Evolutionary conservation across 148 eudicot genomes (phyloP).

Genomic region (Spergularia bocconei): DNA sequence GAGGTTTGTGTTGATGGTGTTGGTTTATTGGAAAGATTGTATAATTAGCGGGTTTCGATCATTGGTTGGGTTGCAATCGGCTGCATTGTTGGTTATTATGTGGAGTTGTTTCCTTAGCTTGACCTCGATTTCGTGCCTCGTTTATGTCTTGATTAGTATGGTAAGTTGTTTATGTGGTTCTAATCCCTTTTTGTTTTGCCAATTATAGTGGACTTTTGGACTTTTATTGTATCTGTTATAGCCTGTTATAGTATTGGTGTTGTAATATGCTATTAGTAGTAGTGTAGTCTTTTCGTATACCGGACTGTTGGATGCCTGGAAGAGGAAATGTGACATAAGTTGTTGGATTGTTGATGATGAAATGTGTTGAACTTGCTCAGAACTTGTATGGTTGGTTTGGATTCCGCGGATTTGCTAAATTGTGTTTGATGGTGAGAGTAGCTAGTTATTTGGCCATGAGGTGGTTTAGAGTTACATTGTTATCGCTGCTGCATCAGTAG

Average conservation of each 20-base stretch:
- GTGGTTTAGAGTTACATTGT: neutral
- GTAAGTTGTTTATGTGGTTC: conserved; percentile 35
- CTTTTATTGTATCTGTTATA: neutral
- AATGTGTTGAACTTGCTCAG: neutral
- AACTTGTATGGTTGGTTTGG: neutral
- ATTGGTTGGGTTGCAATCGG: conserved; percentile 56
- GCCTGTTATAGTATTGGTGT: neutral
- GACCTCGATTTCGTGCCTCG: conserved; percentile 89
- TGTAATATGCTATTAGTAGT: neutral
- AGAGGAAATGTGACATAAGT: neutral
- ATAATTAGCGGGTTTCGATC: conserved; percentile 55
- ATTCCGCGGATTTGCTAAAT: neutral
- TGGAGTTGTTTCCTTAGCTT: conserved; percentile 97
- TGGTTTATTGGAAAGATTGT: conserved; percentile 66
- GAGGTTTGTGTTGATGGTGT: conserved; percentile 39
- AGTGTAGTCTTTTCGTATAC: neutral
- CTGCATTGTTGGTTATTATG: conserved; percentile 83
- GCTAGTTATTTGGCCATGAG: neutral
- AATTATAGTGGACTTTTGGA: neutral
- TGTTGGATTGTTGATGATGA: neutral
- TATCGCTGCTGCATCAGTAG: neutral
- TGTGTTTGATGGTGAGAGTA: neutral
- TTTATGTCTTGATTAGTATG: conserved; percentile 77
- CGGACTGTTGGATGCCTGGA: neutral
- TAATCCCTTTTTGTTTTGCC: neutral